Evolutionary conservation across 2,329 filamentous ascomycete genomes (phyloP).

Genomic region (Tolypocladium cylindrosporum): DNA sequence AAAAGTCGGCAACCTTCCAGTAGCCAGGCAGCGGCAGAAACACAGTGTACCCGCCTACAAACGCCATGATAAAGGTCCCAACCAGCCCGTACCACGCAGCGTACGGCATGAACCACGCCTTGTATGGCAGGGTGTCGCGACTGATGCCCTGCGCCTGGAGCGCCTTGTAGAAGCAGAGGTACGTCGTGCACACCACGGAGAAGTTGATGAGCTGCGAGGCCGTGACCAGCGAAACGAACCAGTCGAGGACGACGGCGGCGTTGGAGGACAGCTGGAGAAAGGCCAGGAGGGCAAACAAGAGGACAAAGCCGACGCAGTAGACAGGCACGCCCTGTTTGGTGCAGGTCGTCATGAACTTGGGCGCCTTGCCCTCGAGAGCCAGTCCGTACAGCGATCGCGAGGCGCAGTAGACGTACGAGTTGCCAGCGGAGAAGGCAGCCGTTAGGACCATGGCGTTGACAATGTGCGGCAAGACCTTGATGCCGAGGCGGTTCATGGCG

Average conservation of each 20-base stretch:
- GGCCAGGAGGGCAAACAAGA: slow-evolving; percentile 58
- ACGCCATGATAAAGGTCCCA: slow-evolving; percentile 59
- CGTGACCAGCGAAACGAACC: slow-evolving; percentile 61
- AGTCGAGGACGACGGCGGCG: slow-evolving; percentile 57
- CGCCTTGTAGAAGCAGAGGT: slow-evolving; percentile 62
- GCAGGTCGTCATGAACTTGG: slow-evolving; percentile 47
- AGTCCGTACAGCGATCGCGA: slow-evolving; percentile 59
- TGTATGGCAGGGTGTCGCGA: slow-evolving; percentile 60
- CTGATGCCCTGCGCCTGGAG: slow-evolving; percentile 59
- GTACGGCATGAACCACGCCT: slow-evolving; percentile 59
- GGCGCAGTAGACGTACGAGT: slow-evolving; percentile 55
- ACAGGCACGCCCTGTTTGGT: slow-evolving; percentile 60
- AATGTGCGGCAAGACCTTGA: slow-evolving; percentile 55
- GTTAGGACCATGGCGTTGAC: slow-evolving; percentile 65
- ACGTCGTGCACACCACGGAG: slow-evolving; percentile 58
- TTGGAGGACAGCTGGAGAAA: slow-evolving; percentile 63
- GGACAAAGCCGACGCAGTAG: slow-evolving; percentile 58
- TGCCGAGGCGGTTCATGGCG: slow-evolving; percentile 57
- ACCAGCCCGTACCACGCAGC: slow-evolving; percentile 56
- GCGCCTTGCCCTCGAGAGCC: slow-evolving; percentile 59
- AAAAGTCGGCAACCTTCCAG: slow-evolving; percentile 61
- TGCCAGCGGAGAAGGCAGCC: slow-evolving; percentile 57
- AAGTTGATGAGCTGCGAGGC: slow-evolving; percentile 69
- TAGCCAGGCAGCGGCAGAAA: slow-evolving; percentile 51
- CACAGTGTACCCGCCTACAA: slow-evolving; percentile 67